phyloP scores from a whole-genome alignment of 179 eudicot genomes.

The Spergularia azorica region DNA sequence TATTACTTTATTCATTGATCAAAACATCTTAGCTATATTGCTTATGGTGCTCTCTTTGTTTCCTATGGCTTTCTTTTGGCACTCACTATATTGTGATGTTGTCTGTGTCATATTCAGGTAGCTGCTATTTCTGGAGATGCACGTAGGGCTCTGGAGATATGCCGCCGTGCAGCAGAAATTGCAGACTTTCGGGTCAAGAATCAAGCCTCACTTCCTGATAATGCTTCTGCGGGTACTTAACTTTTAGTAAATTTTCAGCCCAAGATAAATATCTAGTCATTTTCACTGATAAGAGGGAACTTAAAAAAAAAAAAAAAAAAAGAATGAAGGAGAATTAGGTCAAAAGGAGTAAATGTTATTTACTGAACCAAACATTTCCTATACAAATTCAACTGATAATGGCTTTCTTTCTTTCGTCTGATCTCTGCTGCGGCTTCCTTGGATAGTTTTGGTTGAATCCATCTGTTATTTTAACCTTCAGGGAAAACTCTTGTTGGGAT shows the following conservation, averaged over 20 bases:
- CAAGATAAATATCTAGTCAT: conserved; percentile 9
- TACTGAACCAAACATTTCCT: too few relatives aligned
- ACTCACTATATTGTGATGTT: conserved; percentile 2
- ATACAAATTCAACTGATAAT: neutral
- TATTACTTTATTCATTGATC: neutral
- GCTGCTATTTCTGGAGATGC: conserved; percentile 99
- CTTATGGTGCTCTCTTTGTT: neutral
- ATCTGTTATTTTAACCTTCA: conserved; percentile 33
- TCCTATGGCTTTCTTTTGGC: neutral
- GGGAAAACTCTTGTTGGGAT: conserved; percentile 72
- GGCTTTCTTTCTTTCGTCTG: neutral
- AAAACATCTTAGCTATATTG: neutral
- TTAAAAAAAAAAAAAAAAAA: neutral
- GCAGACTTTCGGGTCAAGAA: conserved; percentile 74
- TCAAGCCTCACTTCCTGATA: conserved; percentile 34
- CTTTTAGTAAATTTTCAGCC: neutral
- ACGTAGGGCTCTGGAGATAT: conserved; percentile 94
- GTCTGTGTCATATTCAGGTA: conserved; percentile 48
- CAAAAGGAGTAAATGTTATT: neutral
- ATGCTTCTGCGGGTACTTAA: conserved; percentile 51
- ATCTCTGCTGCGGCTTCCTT: neutral
- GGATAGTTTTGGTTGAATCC: neutral
- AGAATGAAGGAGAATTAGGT: neutral
- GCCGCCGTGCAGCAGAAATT: conserved; percentile 97
- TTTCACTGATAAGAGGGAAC: too few relatives aligned